Evolutionary conservation across 768 basidiomycete genomes (phyloP).

Genomic region (Leccinum imitatum): DNA sequence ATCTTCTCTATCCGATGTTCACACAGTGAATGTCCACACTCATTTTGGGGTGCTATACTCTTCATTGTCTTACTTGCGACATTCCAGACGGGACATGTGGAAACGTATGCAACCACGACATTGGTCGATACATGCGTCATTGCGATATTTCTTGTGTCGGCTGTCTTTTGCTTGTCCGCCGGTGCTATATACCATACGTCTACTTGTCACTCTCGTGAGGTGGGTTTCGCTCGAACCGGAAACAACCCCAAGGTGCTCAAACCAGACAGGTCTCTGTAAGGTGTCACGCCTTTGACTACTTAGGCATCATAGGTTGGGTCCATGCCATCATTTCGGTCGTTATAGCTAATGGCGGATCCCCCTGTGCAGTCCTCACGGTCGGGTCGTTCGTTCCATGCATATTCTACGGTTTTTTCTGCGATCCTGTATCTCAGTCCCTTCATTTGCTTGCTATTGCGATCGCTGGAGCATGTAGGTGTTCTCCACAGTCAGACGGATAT

Average conservation of each 20-base stretch:
- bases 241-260: not conserved
- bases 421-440: constrained; percentile 48
- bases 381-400: constrained; percentile 79
- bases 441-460: constrained; percentile 54
- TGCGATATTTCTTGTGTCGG: constrained; percentile 64
- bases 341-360: constrained; percentile 7
- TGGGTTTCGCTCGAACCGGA: constrained; percentile 32
- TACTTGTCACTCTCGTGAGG: constrained; percentile 68
- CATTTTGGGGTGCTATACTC: constrained; percentile 70
- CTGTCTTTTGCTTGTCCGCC: constrained; percentile 68
- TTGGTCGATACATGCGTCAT: constrained; percentile 64
- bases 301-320: constrained; percentile 68
- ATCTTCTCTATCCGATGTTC: constrained; percentile 14
- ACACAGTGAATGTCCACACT: constrained; percentile 79
- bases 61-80: constrained; percentile 57
- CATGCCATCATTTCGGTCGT: constrained; percentile 2
- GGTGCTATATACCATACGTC: constrained; percentile 76
- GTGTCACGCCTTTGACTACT: constrained; percentile 72
- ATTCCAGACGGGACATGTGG: constrained; percentile 52
- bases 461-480: constrained; percentile 57
- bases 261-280: constrained; percentile 50
- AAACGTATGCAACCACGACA: constrained; percentile 50
- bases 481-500: not conserved
- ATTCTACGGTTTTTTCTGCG: constrained; percentile 78
- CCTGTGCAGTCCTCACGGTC: constrained; percentile 54